Evolutionary conservation across 257 asterid species (phyloP).

Genomic region (Henckelia pumila): DNA sequence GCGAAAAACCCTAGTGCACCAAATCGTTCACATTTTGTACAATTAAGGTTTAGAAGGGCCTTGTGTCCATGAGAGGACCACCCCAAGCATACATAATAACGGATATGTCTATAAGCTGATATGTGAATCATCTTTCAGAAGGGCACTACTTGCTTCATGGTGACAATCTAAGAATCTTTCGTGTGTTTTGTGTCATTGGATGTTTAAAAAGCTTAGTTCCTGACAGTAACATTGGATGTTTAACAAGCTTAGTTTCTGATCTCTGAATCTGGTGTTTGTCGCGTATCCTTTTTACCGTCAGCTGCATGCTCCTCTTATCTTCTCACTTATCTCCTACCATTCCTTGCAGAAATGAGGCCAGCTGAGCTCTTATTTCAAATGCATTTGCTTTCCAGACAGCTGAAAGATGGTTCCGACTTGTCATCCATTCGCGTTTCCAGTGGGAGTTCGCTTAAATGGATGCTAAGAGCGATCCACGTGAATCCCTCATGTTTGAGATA

Average conservation of each 20-base stretch:
- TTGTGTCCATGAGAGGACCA: not conserved
- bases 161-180: not conserved
- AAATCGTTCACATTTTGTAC: not conserved
- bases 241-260: not conserved
- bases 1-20: not conserved
- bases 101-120: not conserved
- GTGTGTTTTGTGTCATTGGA: too few relatives aligned
- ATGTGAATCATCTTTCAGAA: not conserved
- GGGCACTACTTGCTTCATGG: not conserved
- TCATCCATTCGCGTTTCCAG: slow-evolving; percentile 26
- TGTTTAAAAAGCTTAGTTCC: not conserved
- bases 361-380: slow-evolving; percentile 88
- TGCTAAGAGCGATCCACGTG: slow-evolving; percentile 72
- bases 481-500: slow-evolving; percentile 85
- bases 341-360: slow-evolving; percentile 29
- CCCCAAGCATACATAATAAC: not conserved
- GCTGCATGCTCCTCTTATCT: not conserved
- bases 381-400: slow-evolving; percentile 59
- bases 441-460: slow-evolving; percentile 46
- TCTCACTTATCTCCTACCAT: not conserved
- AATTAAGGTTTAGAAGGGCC: not conserved
- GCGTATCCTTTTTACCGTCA: not conserved
- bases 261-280: not conserved
- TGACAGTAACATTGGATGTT: not conserved
- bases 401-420: slow-evolving; percentile 26